Evolutionary conservation across 1,284 basidiomycete species (phyloP).

Genomic region (Cryptococcus depauperatus): DNA sequence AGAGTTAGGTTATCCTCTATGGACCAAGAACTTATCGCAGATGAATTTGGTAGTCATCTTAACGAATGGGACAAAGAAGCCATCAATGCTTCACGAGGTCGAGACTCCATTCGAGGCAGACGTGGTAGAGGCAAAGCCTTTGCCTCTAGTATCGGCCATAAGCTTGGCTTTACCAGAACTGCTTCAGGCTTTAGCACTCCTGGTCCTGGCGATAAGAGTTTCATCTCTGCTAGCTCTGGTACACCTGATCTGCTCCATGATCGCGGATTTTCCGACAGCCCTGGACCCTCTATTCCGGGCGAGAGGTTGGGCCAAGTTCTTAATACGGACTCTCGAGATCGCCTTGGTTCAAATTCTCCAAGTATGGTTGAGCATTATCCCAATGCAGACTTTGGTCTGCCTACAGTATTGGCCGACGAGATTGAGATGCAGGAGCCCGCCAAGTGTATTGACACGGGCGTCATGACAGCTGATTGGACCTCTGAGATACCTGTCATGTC

Average conservation of each 20-base stretch:
- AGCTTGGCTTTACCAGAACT: conserved; percentile 34
- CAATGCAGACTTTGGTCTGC: conserved; percentile 16
- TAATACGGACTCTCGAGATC: conserved; percentile 9
- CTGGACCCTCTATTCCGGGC: conserved; percentile 12
- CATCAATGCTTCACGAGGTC: conserved; percentile 19
- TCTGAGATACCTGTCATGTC: conserved; percentile 11
- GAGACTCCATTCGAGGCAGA: conserved; percentile 32
- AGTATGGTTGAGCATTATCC: no score
- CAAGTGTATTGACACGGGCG: conserved; percentile 20
- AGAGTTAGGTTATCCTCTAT: conserved; percentile 5
- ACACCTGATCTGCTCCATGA: conserved; percentile 39
- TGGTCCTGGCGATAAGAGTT: conserved; percentile 31
- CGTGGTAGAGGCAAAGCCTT: conserved; percentile 33
- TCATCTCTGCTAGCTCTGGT: conserved; percentile 33
- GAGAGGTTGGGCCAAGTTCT: conserved; percentile 19
- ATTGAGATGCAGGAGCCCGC: conserved; percentile 23
- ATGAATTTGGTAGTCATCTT: conserved; percentile 30
- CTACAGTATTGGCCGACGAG: conserved; percentile 33
- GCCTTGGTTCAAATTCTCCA: conserved; percentile 6
- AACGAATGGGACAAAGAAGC: conserved; percentile 27
- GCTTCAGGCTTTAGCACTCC: conserved; percentile 18
- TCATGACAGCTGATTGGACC: conserved; percentile 35
- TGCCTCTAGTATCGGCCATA: conserved; percentile 30
- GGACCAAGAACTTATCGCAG: conserved; percentile 13
- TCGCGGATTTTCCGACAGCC: conserved; percentile 14